Base-by-base conservation (phyloP, 75 land plant genomes). In the Pinus albicaulis region DNA sequence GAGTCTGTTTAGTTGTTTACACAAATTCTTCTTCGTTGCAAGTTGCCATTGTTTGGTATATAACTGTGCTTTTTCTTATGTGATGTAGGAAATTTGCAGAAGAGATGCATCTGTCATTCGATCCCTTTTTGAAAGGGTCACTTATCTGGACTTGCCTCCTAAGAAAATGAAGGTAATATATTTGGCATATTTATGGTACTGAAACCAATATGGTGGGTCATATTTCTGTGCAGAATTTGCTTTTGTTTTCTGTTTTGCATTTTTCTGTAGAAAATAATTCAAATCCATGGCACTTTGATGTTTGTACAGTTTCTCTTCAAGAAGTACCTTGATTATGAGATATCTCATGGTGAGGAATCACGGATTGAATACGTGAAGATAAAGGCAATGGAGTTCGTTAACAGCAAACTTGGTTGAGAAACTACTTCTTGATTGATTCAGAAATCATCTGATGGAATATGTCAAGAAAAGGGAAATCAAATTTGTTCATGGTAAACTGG, bases 121-220 rank as follows among this genome's bases (percentile, higher is more conserved):
- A n/a, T 84, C 93, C 56, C 82, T 97, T 31, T 97, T 97, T 88
- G 99, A 97, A 82, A 84, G 98, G 74, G 93, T 91, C 2, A 92
- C 75, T 22, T 88, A 89, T 76, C 81, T 97, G 59, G 90, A 84
- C 14, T 88, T 97, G 59, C 86, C 90, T 20, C 85, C 95, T 0
- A 91, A 89, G 60, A 97, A 95, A 59, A 97, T 97, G 98, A 95
- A 92, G 95, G 99, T 72, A 52, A 19, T 16, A 15, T 8, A 53
- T 25, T 71, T 19, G 23, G 25, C 24, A 2, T 6, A 19, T 64
- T 7, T 41, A 38, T 10, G 48, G n/a, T 41, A 68, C 52, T 10
- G 41, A 19, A 64, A 64, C 3, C 19, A 17, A 31, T 64, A 28
- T 19, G 8, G 7, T 31, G 5, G 41, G 34, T 31, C n/a, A 34